Percentiles rank a stretch among this genome's conserved stretches.
These are phyloP conservation scores for Neocallimastix lanati DNA, from an alignment of 192 early-diverging fungal genomes.

Conservation along the genomic window DNA sequence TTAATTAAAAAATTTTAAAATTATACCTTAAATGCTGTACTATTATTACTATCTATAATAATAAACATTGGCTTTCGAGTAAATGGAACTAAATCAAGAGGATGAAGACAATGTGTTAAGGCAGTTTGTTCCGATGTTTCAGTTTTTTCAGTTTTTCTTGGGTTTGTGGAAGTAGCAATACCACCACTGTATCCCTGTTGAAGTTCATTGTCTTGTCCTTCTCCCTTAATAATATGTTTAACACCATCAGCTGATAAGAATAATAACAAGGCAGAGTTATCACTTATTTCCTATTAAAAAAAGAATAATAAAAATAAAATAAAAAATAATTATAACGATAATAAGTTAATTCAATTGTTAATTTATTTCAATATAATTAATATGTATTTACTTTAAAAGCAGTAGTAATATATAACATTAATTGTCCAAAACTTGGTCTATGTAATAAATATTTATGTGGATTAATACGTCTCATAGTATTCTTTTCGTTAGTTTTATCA, in stretches of 20 bases:
- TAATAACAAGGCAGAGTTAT: constrained; percentile 67
- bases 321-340: too few relatives aligned
- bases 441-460: constrained; percentile 91
- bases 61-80: constrained; percentile 88
- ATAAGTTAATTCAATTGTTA: too few relatives aligned
- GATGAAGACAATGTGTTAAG: constrained; percentile 64
- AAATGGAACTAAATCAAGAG: constrained; percentile 79
- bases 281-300: constrained; percentile 55
- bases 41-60: constrained; percentile 83
- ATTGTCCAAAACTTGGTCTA: constrained; percentile 72
- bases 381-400: constrained; percentile 60
- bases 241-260: constrained; percentile 82
- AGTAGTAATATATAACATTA: constrained; percentile 78
- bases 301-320: too few relatives aligned
- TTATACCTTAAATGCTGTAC: constrained; percentile 66
- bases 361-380: too few relatives aligned
- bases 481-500: neutral
- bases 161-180: constrained; percentile 44
- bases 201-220: constrained; percentile 12
- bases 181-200: constrained; percentile 50
- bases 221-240: constrained; percentile 17
- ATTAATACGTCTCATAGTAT: constrained; percentile 29
- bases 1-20: too few relatives aligned
- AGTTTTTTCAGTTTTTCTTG: constrained; percentile 41
- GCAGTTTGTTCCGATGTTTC: constrained; percentile 19